A percentile compares a stretch with the other conserved stretches of the same genome.
phyloP scores from a whole-genome alignment of 495 filamentous ascomycete genomes.

The Hypoxylon perforatum region DNA sequence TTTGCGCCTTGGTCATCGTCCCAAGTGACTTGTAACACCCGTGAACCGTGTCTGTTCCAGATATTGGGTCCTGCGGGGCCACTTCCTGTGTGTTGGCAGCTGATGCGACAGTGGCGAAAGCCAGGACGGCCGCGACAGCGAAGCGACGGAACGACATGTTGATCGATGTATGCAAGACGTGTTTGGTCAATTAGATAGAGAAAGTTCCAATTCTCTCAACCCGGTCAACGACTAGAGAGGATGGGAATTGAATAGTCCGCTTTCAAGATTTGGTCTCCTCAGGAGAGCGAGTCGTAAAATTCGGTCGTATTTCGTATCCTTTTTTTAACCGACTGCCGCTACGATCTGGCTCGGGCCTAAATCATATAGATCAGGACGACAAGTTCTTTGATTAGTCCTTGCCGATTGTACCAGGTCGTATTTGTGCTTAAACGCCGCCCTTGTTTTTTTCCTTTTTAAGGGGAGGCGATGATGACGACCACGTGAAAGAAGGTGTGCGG shows the following conservation, averaged over 20 bases:
- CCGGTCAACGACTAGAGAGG: slow-evolving; percentile 44
- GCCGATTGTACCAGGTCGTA: slow-evolving; percentile 3
- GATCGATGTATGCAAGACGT: slow-evolving; percentile 8
- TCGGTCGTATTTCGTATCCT: slow-evolving; percentile 1
- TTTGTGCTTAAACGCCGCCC: slow-evolving; percentile 9
- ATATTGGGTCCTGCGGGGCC: slow-evolving; percentile 22
- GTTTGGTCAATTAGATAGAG: slow-evolving; percentile 9
- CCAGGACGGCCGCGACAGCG: slow-evolving; percentile 39
- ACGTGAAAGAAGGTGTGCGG: slow-evolving; percentile 22
- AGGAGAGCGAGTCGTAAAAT: slow-evolving; percentile 17
- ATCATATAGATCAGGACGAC: slow-evolving; percentile 30
- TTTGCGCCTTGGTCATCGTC: slow-evolving; percentile 30
- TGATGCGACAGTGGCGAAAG: slow-evolving; percentile 28
- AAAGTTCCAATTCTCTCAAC: slow-evolving; percentile 33
- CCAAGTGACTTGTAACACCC: slow-evolving; percentile 42
- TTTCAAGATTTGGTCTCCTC: slow-evolving; percentile 27
- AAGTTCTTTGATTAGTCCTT: slow-evolving; percentile 23
- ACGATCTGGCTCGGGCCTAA: slow-evolving; percentile 10
- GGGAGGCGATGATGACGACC: slow-evolving; percentile 12
- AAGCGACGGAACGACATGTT: slow-evolving; percentile 43
- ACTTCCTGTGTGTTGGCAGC: slow-evolving; percentile 19
- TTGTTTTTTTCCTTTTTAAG: slow-evolving; percentile 26
- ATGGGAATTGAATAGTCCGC: slow-evolving; percentile 22
- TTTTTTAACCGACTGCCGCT: slow-evolving; percentile 13
- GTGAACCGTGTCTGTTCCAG: slow-evolving; percentile 44